Evolutionary conservation across 2,329 filamentous ascomycete genomes (phyloP).

Genomic region (Apiospora kogelbergensis): DNA sequence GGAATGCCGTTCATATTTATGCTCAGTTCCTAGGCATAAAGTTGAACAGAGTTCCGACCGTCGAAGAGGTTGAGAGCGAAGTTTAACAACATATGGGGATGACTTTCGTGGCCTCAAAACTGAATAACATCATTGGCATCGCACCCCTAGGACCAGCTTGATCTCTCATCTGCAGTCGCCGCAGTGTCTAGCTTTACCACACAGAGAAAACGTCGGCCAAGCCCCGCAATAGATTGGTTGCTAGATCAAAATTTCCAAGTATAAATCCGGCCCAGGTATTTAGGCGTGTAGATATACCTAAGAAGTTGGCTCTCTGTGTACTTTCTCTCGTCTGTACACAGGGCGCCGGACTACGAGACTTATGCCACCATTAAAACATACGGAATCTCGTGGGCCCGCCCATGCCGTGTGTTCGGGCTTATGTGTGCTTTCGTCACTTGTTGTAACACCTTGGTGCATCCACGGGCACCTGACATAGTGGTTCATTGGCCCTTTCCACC

Average conservation of each 20-base stretch:
- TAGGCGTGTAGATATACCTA: not conserved
- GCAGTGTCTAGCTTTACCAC: too few species aligned
- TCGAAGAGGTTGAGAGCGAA: slow-evolving; percentile 28
- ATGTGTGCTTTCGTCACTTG: not conserved
- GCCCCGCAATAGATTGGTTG: not conserved
- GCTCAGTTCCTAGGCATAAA: slow-evolving; percentile 22
- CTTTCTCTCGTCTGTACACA: not conserved
- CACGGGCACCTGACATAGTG: not conserved
- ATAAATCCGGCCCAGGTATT: not conserved
- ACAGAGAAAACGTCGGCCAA: not conserved
- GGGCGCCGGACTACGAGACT: not conserved
- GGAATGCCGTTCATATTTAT: slow-evolving; percentile 22
- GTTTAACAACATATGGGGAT: slow-evolving; percentile 16
- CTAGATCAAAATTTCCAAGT: not conserved
- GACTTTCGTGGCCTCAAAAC: too few species aligned
- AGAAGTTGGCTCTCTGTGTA: not conserved
- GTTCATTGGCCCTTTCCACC: not conserved
- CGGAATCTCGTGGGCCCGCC: not conserved
- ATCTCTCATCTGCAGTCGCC: too few species aligned
- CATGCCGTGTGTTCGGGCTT: not conserved
- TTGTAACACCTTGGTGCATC: not conserved
- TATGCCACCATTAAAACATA: not conserved
- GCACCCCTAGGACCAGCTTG: too few species aligned
- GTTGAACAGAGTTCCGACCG: slow-evolving; percentile 25
- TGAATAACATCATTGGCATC: too few species aligned